Conservation (phyloP, 2,329 filamentous ascomycete genomes). For the Curvularia hawaiiensis region DNA sequence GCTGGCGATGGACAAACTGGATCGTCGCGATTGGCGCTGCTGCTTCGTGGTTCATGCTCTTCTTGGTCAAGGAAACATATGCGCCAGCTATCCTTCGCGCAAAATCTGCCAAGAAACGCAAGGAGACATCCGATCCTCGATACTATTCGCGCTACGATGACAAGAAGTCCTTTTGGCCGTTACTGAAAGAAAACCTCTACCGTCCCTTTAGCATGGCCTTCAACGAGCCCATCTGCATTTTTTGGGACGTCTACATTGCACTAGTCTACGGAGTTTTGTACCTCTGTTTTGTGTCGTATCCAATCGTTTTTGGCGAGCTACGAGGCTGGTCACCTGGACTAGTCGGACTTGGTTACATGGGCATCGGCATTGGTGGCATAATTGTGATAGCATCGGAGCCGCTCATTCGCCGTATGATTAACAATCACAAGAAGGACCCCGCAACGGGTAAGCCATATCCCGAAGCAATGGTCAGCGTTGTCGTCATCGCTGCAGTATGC, state of each 20-base stretch:
- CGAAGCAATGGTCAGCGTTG: slow-evolving; percentile 80
- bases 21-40: slow-evolving; percentile 66
- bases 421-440: slow-evolving; percentile 74
- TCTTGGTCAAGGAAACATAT: slow-evolving; percentile 78
- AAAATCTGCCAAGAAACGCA: slow-evolving; percentile 72
- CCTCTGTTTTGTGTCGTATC: slow-evolving; percentile 89
- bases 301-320: slow-evolving; percentile 76
- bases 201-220: slow-evolving; percentile 78
- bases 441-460: slow-evolving; percentile 74
- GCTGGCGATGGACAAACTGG: slow-evolving; percentile 91
- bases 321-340: slow-evolving; percentile 78
- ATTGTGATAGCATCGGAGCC: slow-evolving; percentile 64
- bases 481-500: slow-evolving; percentile 76
- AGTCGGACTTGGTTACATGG: slow-evolving; percentile 78
- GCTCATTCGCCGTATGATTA: slow-evolving; percentile 76
- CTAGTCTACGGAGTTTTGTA: slow-evolving; percentile 87
- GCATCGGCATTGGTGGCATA: slow-evolving; percentile 64
- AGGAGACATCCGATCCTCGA: slow-evolving; percentile 74
- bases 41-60: slow-evolving; percentile 63
- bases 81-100: slow-evolving; percentile 70
- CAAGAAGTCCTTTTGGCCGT: slow-evolving; percentile 64
- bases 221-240: slow-evolving; percentile 86
- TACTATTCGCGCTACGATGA: slow-evolving; percentile 85
- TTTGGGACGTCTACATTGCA: slow-evolving; percentile 73
- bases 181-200: slow-evolving; percentile 76